Conservation (phyloP, 73 alveolate species). For the Symbiodinium natans region DNA sequence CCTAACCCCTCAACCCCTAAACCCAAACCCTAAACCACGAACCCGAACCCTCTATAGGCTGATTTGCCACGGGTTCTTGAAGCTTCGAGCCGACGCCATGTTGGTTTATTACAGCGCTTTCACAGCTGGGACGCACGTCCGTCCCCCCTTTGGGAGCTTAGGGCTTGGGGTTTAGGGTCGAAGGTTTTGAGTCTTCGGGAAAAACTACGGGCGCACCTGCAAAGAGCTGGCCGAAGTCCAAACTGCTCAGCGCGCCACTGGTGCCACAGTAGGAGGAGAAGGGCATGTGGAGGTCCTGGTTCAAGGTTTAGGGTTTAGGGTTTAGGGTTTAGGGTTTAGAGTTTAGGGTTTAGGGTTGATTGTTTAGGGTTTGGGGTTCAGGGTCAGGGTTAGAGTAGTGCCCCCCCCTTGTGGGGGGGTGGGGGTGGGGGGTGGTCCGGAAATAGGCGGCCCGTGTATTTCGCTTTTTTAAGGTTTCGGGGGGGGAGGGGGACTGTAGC, state of each 20-base stretch:
- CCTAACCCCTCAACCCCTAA: background rate
- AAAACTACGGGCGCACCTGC: too few relatives aligned
- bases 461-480: too few relatives aligned
- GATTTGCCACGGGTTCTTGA: background rate
- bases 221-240: slow-evolving; percentile 75
- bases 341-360: too few relatives aligned
- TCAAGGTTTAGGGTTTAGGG: too few relatives aligned
- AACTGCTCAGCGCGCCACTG: slow-evolving; percentile 77
- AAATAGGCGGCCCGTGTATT: too few relatives aligned
- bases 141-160: background rate
- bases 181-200: too few relatives aligned
- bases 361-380: too few relatives aligned
- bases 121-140: background rate
- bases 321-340: too few relatives aligned
- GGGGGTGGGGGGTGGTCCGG: too few relatives aligned
- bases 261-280: slow-evolving; percentile 71
- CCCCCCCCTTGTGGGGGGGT: too few relatives aligned
- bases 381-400: too few relatives aligned
- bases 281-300: background rate
- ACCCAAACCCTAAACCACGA: background rate
- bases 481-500: background rate
- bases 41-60: background rate
- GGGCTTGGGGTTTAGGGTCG: too few relatives aligned
- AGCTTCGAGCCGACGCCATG: background rate
- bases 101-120: background rate